Conservation (phyloP, 768 basidiomycete species). For the Omphalotus guepiniiformis region DNA sequence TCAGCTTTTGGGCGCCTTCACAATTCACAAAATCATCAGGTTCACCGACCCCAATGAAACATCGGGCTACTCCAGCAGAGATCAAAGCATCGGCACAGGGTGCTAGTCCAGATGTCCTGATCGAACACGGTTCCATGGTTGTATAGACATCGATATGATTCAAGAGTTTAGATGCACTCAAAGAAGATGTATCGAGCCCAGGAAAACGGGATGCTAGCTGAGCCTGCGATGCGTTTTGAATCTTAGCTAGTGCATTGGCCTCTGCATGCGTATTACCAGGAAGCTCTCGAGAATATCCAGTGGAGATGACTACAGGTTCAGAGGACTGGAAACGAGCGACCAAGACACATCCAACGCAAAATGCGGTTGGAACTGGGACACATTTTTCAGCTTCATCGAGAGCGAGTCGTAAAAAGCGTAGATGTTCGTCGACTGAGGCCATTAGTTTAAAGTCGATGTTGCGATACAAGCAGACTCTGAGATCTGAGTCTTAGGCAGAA, state of each 20-base stretch:
- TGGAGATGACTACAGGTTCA: slow-evolving; percentile 55
- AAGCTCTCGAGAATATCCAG: slow-evolving; percentile 88
- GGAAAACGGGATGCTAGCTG: slow-evolving; percentile 45
- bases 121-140: slow-evolving; percentile 94
- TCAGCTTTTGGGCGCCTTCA: slow-evolving; percentile 75
- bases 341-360: slow-evolving; percentile 88
- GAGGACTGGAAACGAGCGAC: slow-evolving; percentile 36
- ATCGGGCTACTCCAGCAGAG: slow-evolving; percentile 60
- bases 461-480: too few species aligned
- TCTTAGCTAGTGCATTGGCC: slow-evolving; percentile 85
- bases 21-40: slow-evolving; percentile 94
- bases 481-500: too few species aligned
- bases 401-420: slow-evolving; percentile 55
- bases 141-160: slow-evolving; percentile 87
- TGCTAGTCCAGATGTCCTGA: slow-evolving; percentile 79
- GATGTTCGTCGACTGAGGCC: slow-evolving; percentile 6
- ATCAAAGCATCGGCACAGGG: slow-evolving; percentile 87
- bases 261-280: slow-evolving; percentile 97
- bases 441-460: too few species aligned
- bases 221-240: slow-evolving; percentile 36
- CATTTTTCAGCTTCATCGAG: slow-evolving; percentile 71
- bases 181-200: slow-evolving; percentile 20
- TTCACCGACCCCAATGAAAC: slow-evolving; percentile 87
- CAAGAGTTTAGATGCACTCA: too few species aligned
- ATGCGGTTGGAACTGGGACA: slow-evolving; percentile 66